A percentile compares a stretch with the other conserved stretches of the same genome.
These are phyloP conservation scores for Magnusiomyces clavatus DNA, from an alignment of 1,139 yeast genomes.

Conservation along the genomic window DNA sequence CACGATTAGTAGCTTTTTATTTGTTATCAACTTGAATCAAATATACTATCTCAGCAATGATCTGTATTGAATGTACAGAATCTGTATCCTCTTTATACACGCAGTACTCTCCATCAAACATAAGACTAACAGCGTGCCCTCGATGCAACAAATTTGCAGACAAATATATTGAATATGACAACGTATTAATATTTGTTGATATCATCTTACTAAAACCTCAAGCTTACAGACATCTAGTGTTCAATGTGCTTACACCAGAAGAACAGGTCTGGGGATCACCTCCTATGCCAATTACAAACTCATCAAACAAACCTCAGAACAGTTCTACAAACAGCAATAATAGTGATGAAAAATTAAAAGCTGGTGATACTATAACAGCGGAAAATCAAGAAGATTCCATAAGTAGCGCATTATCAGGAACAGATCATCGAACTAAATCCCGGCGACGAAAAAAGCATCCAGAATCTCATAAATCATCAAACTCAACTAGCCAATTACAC, in stretches of 20 bases:
- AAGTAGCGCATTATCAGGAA: background rate
- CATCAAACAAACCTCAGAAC: no score
- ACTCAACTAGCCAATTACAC: no score
- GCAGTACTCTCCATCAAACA: constrained; percentile 45
- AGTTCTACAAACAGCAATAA: no score
- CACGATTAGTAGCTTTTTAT: no score
- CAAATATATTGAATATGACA: constrained; percentile 85
- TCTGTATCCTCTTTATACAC: constrained; percentile 61
- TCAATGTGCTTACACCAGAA: constrained; percentile 47
- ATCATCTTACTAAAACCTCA: constrained; percentile 74
- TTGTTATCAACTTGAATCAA: no score
- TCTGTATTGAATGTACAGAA: constrained; percentile 79
- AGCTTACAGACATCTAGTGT: constrained; percentile 85
- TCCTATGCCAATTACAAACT: background rate
- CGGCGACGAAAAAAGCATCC: no score
- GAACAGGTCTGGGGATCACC: constrained; percentile 3
- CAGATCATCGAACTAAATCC: no score
- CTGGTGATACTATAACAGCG: background rate
- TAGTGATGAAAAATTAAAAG: no score
- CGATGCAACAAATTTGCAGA: constrained; percentile 72
- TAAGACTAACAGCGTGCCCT: constrained; percentile 71
- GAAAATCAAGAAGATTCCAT: background rate
- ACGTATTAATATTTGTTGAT: constrained; percentile 76
- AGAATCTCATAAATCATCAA: no score
- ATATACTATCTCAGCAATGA: no score